phyloP scores from a whole-genome alignment of 116 monocot genomes.

The Trichopus zeylanicus region DNA sequence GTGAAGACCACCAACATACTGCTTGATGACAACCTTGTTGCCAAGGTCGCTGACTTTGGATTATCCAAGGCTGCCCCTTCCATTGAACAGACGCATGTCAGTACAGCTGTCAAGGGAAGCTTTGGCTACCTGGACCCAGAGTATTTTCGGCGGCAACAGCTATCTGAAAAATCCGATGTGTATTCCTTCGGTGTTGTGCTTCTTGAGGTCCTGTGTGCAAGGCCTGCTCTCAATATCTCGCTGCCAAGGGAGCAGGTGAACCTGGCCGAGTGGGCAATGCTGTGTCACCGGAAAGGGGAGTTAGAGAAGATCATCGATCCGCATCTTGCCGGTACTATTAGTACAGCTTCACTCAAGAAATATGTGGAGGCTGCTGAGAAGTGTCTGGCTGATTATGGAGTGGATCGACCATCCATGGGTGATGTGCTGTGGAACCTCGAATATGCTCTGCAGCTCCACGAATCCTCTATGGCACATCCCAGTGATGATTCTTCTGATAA shows the following conservation, averaged over 20 bases:
- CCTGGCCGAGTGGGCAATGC: conserved; percentile 80
- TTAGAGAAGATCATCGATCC: conserved; percentile 69
- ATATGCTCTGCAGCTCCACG: conserved; percentile 66
- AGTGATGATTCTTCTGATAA: conserved; percentile 7
- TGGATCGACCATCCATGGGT: conserved; percentile 75
- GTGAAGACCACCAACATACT: conserved; percentile 90
- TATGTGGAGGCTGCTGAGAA: conserved; percentile 83
- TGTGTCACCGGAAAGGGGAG: conserved; percentile 51
- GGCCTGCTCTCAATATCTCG: conserved; percentile 66
- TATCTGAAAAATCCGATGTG: conserved; percentile 91
- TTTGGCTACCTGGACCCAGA: conserved; percentile 86
- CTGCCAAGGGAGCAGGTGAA: conserved; percentile 82
- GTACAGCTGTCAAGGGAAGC: conserved; percentile 90
- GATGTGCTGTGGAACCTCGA: conserved; percentile 90
- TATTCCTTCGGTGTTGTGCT: conserved; percentile 93
- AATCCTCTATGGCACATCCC: conserved; percentile 20
- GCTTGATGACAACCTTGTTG: conserved; percentile 60
- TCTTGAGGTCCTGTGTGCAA: conserved; percentile 71
- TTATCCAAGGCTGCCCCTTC: conserved; percentile 75
- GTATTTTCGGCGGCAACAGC: conserved; percentile 86
- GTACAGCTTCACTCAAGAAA: conserved; percentile 54
- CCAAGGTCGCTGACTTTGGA: conserved; percentile 85
- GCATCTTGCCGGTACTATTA: conserved; percentile 31
- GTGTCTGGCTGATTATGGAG: conserved; percentile 71
- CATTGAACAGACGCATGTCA: conserved; percentile 83